Evolutionary conservation across 108 stramenopile genomes (phyloP).

Genomic region (Skeletonema potamos): DNA sequence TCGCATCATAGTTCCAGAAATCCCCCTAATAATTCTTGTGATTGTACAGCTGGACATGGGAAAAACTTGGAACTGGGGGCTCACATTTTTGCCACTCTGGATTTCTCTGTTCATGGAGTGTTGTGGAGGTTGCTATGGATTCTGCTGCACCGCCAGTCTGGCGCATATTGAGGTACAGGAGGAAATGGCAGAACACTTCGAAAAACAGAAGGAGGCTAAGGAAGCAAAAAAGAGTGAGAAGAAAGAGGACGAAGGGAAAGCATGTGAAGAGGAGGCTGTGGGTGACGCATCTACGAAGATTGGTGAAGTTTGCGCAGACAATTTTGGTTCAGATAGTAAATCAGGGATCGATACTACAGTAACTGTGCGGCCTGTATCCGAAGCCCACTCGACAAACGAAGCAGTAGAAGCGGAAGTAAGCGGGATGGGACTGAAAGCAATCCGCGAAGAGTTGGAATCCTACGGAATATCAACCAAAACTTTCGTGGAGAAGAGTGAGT

Average conservation of each 20-base stretch:
- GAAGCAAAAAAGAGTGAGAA: slow-evolving; percentile 10
- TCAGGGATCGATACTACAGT: background rate
- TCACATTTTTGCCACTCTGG: slow-evolving; percentile 72
- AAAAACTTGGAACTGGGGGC: slow-evolving; percentile 64
- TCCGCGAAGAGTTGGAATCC: slow-evolving; percentile 67
- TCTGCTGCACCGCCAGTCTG: slow-evolving; percentile 43
- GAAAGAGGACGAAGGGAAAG: slow-evolving; percentile 3
- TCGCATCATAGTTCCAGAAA: slow-evolving; percentile 52
- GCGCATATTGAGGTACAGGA: slow-evolving; percentile 55
- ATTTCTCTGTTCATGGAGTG: slow-evolving; percentile 53
- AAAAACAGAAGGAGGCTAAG: slow-evolving; percentile 31
- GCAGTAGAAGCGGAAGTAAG: slow-evolving; percentile 55
- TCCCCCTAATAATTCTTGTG: slow-evolving; percentile 62
- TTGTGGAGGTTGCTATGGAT: slow-evolving; percentile 49
- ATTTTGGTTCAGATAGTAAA: background rate
- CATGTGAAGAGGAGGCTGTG: slow-evolving; percentile 8
- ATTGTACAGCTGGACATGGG: slow-evolving; percentile 63
- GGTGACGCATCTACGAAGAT: background rate
- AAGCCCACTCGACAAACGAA: slow-evolving; percentile 7
- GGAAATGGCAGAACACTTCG: slow-evolving; percentile 43
- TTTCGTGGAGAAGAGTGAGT: slow-evolving; percentile 81
- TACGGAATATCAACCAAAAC: slow-evolving; percentile 65
- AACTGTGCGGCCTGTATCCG: slow-evolving; percentile 1
- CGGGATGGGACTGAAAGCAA: slow-evolving; percentile 57
- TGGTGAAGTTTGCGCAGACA: background rate